Percentiles rank a stretch among this genome's conserved stretches.
These are phyloP conservation scores for Wickerhamiella sergipiensis DNA, from an alignment of 805 yeast species.

Conservation along the genomic window DNA sequence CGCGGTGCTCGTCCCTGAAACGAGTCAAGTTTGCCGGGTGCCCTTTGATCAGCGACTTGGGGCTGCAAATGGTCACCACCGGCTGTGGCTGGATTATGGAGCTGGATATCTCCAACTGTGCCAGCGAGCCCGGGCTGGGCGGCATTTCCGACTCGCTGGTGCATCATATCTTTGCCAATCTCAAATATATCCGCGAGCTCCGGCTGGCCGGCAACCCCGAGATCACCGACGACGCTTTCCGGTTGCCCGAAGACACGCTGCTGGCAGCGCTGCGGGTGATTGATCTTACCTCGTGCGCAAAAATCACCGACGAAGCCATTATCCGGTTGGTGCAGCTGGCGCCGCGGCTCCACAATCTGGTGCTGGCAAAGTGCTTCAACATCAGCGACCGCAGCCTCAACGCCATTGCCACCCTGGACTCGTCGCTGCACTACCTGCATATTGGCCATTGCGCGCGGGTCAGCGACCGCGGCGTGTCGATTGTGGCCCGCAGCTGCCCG, in stretches of 20 bases:
- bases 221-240: slow-evolving; percentile 53
- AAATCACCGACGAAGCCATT: slow-evolving; percentile 67
- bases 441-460: slow-evolving; percentile 86
- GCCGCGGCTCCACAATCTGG: slow-evolving; percentile 77
- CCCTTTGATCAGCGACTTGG: slow-evolving; percentile 46
- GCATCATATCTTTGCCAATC: slow-evolving; percentile 39
- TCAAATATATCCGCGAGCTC: slow-evolving; percentile 71
- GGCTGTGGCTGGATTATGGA: slow-evolving; percentile 20
- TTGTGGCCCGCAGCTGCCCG: slow-evolving; percentile 62
- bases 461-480: slow-evolving; percentile 76
- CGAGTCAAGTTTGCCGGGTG: slow-evolving; percentile 73
- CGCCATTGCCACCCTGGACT: slow-evolving; percentile 59
- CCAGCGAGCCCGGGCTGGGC: slow-evolving; percentile 24
- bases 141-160: slow-evolving; percentile 40
- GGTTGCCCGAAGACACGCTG: slow-evolving; percentile 32
- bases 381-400: slow-evolving; percentile 71
- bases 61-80: slow-evolving; percentile 15
- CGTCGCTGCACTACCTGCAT: slow-evolving; percentile 76
- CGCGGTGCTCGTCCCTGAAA: slow-evolving; percentile 59
- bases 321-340: slow-evolving; percentile 60
- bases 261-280: slow-evolving; percentile 60
- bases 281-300: slow-evolving; percentile 73
- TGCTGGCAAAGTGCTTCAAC: slow-evolving; percentile 75
- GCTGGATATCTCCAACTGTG: slow-evolving; percentile 53
- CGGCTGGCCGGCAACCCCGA: slow-evolving; percentile 62